phyloP scores from a whole-genome alignment of 1,284 basidiomycete genomes.

The Pseudomicrostroma phylloplanum region DNA sequence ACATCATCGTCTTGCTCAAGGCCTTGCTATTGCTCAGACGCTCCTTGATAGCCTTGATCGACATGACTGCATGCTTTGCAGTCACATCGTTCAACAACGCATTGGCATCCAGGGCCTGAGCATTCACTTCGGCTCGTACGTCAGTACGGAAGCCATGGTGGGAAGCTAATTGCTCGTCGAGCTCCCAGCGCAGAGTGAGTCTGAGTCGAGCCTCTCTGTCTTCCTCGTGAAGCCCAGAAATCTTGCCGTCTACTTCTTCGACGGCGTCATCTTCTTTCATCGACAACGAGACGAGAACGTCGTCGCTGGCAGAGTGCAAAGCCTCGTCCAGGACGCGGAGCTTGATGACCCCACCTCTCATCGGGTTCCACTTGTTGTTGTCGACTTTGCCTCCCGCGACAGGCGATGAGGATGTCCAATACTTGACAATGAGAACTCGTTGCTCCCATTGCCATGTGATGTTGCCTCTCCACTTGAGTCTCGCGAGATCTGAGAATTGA shows the following conservation, averaged over 20 bases:
- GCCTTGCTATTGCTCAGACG: conserved; percentile 4
- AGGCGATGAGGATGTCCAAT: conserved; percentile 21
- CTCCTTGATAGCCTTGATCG: conserved; percentile 7
- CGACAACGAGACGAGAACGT: neutral
- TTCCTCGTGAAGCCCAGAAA: neutral
- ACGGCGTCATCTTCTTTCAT: neutral
- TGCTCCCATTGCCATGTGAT: conserved; percentile 21
- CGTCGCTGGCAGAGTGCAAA: neutral
- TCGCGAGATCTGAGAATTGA: conserved; percentile 34
- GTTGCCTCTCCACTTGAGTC: conserved; percentile 35
- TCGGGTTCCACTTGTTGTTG: neutral
- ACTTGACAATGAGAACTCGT: conserved; percentile 25
- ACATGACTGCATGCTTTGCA: conserved; percentile 10
- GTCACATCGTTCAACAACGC: conserved; percentile 12
- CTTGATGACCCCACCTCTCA: neutral
- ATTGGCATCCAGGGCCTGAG: conserved; percentile 13
- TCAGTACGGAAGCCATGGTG: neutral
- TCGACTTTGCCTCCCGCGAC: no score
- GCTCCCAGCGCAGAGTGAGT: conserved; percentile 13
- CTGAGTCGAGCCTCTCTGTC: conserved; percentile 1
- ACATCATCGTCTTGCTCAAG: neutral
- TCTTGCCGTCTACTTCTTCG: neutral
- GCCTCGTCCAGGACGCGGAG: neutral
- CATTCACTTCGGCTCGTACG: conserved; percentile 4
- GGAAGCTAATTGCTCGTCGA: conserved; percentile 2